Base-by-base conservation (phyloP, 73 alveolate species). In the Symbiodinium natans region DNA sequence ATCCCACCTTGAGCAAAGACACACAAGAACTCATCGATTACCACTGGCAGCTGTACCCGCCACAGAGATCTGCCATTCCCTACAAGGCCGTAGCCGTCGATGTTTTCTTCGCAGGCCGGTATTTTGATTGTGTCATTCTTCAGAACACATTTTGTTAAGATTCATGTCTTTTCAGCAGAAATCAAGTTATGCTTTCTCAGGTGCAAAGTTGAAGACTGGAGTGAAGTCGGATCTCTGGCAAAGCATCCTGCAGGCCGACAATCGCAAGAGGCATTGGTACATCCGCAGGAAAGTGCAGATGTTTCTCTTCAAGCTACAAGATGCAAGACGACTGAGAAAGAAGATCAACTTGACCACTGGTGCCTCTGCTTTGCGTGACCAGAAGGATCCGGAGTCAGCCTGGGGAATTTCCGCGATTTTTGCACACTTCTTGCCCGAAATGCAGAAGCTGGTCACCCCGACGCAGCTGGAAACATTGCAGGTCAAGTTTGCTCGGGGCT, bases 311-410 rank as follows among this genome's bases (percentile, higher is more conserved):
- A 82, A 39, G 39, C 38, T 82, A 3, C 39, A 34, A 23, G 63
- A 82, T 9, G 89, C 89, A 59, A 82, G 21, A 68, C n/a, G 89
- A 23, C 33, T 40, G 39, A 82, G 23, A 68, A 82, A 41, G 89
- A 82, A 82, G 89, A 23, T 82, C 33, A 82, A 82, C 63, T 25
- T 82, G 39, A 17, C 40, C 11, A 2, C 38, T 3, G 71, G 39
- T 7, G 8, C 89, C 56, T 17, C n/a, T 40, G 5, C 19, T 25
- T 82, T 39, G 39, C 56, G 89, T 6, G 89, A 82, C 36, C 15
- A 10, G 17, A 27, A 13, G 9, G 63, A 38, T 34, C 9, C 6
- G 2, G 89, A 82, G 59, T 3, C 56, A 2, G 56, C 89, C 9
- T 82, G 89, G 89, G 68, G 36, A 7, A 39, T 82, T 21, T 33